A percentile compares a stretch with the other conserved stretches of the same genome.
These are phyloP conservation scores for Hymenoscyphus scutula DNA, from an alignment of 2,329 filamentous ascomycete genomes.

Conservation along the genomic window DNA sequence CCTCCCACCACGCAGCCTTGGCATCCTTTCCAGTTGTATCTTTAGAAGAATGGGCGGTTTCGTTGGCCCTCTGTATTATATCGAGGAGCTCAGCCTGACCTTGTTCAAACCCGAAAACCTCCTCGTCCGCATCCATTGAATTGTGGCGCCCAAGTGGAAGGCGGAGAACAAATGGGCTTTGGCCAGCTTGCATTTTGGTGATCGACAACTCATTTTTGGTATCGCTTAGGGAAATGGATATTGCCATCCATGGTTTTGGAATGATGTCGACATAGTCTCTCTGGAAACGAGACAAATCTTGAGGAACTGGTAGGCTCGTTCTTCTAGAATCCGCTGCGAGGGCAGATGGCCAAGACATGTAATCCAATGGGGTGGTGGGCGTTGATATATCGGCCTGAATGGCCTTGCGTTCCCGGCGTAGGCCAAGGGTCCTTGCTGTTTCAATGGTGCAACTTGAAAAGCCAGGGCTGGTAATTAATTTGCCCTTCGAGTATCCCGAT, in stretches of 20 bases:
- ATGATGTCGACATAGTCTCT: conserved; percentile 82
- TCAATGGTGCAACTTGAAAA: conserved; percentile 63
- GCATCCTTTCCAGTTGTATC: conserved; percentile 72
- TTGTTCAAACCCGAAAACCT: conserved; percentile 79
- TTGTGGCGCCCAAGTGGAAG: conserved; percentile 81
- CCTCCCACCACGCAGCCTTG: conserved; percentile 85
- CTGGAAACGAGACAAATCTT: conserved; percentile 66
- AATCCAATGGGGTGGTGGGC: conserved; percentile 24
- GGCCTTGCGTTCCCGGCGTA: conserved; percentile 61
- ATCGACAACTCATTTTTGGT: conserved; percentile 81
- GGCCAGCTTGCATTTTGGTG: conserved; percentile 74
- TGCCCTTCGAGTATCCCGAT: conserved; percentile 48
- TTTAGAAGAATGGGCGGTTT: conserved; percentile 72
- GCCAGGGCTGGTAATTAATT: conserved; percentile 48
- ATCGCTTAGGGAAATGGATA: conserved; percentile 83
- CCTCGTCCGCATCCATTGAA: conserved; percentile 74
- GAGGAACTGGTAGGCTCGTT: conserved; percentile 46
- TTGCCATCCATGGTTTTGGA: conserved; percentile 76
- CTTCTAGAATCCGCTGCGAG: conserved; percentile 41
- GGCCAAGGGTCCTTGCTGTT: conserved; percentile 66
- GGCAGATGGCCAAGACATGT: conserved; percentile 46
- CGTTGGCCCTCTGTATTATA: conserved; percentile 78
- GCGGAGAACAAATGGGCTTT: conserved; percentile 80
- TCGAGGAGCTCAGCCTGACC: conserved; percentile 77
- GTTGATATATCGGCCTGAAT: conserved; percentile 36